Evolutionary conservation across 202 grass and related monocot species (phyloP).

Genomic region (Dendrocalamus latiflorus): DNA sequence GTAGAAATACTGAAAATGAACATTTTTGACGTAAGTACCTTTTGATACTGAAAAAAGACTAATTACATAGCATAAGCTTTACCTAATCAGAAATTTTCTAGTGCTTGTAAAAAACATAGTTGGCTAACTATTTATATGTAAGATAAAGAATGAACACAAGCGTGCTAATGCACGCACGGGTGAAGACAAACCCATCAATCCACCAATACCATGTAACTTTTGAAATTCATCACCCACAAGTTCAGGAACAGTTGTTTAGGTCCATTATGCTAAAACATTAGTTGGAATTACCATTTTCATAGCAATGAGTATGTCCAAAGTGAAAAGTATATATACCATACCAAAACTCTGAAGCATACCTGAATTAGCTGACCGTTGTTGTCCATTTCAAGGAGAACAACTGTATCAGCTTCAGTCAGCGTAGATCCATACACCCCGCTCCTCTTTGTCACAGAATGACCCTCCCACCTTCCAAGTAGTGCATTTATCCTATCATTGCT

Average conservation of each 20-base stretch:
- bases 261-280: background rate
- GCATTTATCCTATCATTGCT: conserved; percentile 50
- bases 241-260: background rate
- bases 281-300: background rate
- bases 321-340: background rate
- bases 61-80: background rate
- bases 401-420: conserved; percentile 57
- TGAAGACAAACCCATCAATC: background rate
- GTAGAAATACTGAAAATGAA: too few species aligned
- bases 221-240: background rate
- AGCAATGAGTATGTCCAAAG: background rate
- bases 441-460: conserved; percentile 78
- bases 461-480: conserved; percentile 76
- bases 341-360: conserved; percentile 37
- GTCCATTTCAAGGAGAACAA: conserved; percentile 57
- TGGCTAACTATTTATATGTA: background rate
- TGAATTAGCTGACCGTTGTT: conserved; percentile 56
- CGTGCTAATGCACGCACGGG: background rate
- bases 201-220: background rate
- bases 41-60: conserved; percentile 7
- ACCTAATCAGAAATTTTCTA: background rate
- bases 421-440: conserved; percentile 92
- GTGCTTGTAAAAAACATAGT: background rate
- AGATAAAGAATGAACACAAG: background rate
- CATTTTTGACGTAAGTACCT: background rate